Percentiles rank a stretch among this genome's conserved stretches.
phyloP scores from a whole-genome alignment of 179 eudicot genomes.

The Dionaea muscipula region DNA sequence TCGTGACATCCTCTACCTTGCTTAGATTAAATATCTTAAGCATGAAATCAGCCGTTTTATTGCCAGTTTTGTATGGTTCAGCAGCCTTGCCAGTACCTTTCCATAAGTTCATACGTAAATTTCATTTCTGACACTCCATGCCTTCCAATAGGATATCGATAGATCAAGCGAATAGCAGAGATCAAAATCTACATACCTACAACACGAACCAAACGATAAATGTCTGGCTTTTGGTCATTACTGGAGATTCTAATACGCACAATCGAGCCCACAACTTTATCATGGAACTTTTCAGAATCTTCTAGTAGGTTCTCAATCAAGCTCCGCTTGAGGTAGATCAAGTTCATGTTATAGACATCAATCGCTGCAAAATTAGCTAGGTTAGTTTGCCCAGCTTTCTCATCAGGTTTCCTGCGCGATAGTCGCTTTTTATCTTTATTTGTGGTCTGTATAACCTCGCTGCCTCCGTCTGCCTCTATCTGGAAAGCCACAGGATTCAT shows the following conservation, averaged over 20 bases:
- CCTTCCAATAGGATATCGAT: background rate
- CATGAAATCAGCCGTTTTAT: constrained; percentile 45
- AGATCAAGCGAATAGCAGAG: constrained; percentile 9
- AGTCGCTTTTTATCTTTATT: constrained; percentile 54
- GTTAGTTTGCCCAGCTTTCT: constrained; percentile 41
- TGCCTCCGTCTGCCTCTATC: constrained; percentile 43
- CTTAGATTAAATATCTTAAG: constrained; percentile 74
- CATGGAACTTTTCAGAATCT: constrained; percentile 54
- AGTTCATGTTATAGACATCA: constrained; percentile 70
- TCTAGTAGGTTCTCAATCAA: constrained; percentile 71
- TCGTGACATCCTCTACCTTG: constrained; percentile 62
- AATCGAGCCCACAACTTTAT: constrained; percentile 75
- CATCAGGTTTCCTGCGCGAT: constrained; percentile 46
- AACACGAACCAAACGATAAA: constrained; percentile 89
- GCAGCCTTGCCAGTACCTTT: constrained; percentile 30
- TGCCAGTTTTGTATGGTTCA: constrained; percentile 58
- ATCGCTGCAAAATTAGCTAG: constrained; percentile 87
- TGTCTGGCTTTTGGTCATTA: constrained; percentile 75
- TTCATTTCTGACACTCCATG: background rate
- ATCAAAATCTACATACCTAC: constrained; percentile 41
- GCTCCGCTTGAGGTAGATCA: constrained; percentile 64
- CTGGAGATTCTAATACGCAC: constrained; percentile 86
- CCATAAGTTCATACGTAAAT: constrained; percentile 1
- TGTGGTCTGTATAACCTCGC: constrained; percentile 25
- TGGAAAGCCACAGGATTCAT: constrained; percentile 33